These are phyloP conservation scores for Fragaria vesca DNA, from an alignment of 306 rosid species.

Conservation along the genomic window DNA sequence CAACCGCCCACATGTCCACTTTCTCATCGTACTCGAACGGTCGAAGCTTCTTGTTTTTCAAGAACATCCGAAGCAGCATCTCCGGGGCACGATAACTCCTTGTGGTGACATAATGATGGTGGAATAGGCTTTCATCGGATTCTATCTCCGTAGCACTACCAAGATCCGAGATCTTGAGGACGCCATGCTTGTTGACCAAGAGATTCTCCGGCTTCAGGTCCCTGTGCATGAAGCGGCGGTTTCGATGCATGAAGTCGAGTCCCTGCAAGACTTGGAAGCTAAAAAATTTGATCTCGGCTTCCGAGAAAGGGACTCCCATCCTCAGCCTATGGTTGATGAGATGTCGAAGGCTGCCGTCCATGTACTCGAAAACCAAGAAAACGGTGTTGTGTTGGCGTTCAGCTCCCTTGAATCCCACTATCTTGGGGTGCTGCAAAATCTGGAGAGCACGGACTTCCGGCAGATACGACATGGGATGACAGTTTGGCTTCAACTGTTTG, in stretches of 20 bases:
- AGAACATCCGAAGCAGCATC: background rate
- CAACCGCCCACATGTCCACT: slow-evolving; percentile 5
- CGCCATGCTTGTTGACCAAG: background rate
- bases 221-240: background rate
- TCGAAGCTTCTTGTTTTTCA: background rate
- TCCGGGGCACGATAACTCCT: background rate
- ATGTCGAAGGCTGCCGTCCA: background rate
- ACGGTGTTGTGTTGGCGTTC: background rate
- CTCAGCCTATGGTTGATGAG: background rate
- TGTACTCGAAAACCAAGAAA: background rate
- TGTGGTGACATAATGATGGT: background rate
- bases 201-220: background rate
- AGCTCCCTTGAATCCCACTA: background rate
- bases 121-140: background rate
- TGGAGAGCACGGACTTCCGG: background rate
- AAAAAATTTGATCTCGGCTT: background rate
- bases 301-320: background rate
- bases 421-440: background rate
- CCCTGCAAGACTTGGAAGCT: background rate
- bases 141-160: background rate
- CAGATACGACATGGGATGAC: background rate
- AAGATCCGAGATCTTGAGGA: background rate
- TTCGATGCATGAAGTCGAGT: background rate
- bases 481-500: background rate
- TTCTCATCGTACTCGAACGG: background rate